Evolutionary conservation across 2,329 filamentous ascomycete species (phyloP), one percentile per base, ranked within the genome.

Genomic region (Xylariaceae sp.): DNA sequence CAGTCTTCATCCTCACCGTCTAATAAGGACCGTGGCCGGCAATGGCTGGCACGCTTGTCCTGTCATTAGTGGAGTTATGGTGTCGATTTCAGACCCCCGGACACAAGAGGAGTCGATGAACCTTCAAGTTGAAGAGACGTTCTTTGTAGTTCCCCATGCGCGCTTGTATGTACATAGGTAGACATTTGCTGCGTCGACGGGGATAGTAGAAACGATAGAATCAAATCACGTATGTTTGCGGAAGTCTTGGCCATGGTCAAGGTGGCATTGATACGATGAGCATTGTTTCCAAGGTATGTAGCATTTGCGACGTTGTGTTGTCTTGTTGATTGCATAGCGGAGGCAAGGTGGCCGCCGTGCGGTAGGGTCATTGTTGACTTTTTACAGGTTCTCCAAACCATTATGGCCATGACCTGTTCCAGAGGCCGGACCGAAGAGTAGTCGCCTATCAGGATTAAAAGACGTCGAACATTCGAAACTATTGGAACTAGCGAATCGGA

Each of bases 21-120:
- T 55, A 56, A 60, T 60, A 60, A 61, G 60, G 63, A 56, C 59
- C 59, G 51, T 58, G 47, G 59, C 50, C 59, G 56, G 57, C 51
- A 51, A 50, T 50, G 39, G 41, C 41, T 34, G 34, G 45, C 34
- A 48, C 40, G 39, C 39, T 43, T 50, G 46, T 40, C 51, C 50
- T 62, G 31, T 33, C 38, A 28, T 41, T 31, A 17, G 56, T 51
- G 52, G 60, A 53, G 54, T 52, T 50, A 54, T 58, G 54, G 55
- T 28, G 22, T 28, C 22, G 7, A 28, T 28, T 7, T 7, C 22
- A 28, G 22, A 28, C 22, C 22, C 22, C 7, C 22, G 34, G 13
- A 38, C 34, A 38, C 34, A 9, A 38, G 13, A 13, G 10, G 16
- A 16, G 16, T 16, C 34, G 14, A 10, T 36, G 33, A 16, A 16